Evolutionary conservation across 2,329 filamentous ascomycete genomes (phyloP).

Genomic region (Colletotrichum sp.): DNA sequence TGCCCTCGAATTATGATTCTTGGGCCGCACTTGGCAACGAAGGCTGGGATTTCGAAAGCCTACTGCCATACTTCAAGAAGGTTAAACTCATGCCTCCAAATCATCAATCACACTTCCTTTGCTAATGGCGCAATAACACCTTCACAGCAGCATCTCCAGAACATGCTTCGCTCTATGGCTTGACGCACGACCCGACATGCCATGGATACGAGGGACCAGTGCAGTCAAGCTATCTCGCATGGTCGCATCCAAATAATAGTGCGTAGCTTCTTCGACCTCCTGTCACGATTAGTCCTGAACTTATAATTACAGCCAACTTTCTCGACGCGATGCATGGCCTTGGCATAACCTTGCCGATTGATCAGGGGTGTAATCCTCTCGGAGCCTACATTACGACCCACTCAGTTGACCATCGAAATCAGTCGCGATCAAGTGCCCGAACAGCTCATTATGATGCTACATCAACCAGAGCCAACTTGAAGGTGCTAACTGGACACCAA

Average conservation of each 20-base stretch:
- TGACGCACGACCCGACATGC: constrained; percentile 16
- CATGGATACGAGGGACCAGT: constrained; percentile 1
- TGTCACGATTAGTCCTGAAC: background rate
- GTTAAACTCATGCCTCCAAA: constrained; percentile 22
- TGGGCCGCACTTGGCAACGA: constrained; percentile 35
- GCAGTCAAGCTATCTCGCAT: constrained; percentile 8
- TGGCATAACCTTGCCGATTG: background rate
- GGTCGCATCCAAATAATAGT: constrained; percentile 13
- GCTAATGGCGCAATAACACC: background rate
- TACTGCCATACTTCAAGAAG: constrained; percentile 34
- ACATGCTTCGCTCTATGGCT: constrained; percentile 14
- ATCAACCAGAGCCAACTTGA: background rate
- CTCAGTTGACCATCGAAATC: background rate
- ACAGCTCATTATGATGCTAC: background rate
- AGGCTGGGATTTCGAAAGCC: constrained; percentile 37
- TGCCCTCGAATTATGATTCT: constrained; percentile 33
- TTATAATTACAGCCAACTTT: background rate
- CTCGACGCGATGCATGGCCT: background rate
- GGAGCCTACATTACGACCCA: constrained; percentile 5
- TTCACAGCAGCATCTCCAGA: constrained; percentile 21
- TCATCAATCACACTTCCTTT: background rate
- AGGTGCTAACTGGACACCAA: constrained; percentile 21
- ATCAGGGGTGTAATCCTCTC: background rate
- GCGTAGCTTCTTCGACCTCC: background rate
- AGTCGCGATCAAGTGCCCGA: constrained; percentile 6